These are phyloP conservation scores for Eimeria acervulina DNA, from an alignment of 169 alveolate species.

Conservation along the genomic window DNA sequence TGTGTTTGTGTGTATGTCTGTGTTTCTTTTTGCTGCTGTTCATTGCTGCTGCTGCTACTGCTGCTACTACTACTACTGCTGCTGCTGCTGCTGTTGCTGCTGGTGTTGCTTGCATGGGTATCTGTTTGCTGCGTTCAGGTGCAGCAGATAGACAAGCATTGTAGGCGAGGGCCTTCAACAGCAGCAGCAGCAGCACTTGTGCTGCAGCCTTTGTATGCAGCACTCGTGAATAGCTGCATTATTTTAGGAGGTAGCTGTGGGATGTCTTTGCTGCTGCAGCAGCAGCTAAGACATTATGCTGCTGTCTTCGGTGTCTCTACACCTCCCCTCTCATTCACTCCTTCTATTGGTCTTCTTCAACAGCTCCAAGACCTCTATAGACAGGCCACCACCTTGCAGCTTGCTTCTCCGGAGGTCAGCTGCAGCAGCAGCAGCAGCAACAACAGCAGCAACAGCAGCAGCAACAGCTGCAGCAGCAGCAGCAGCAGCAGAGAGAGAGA, in stretches of 20 bases:
- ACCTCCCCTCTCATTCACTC: constrained; percentile 6
- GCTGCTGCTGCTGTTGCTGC: constrained; percentile 15
- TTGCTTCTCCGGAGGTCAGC: no score
- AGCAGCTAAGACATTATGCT: constrained; percentile 7
- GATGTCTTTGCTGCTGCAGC: neutral
- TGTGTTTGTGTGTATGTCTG: no score
- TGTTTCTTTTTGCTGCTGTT: no score
- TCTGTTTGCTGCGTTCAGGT: neutral
- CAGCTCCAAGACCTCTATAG: neutral
- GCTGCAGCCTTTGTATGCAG: neutral
- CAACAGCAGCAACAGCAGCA: no score
- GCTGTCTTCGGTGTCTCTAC: neutral
- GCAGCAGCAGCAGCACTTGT: neutral
- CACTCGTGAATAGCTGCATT: constrained; percentile 4
- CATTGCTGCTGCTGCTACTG: no score
- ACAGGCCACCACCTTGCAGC: neutral
- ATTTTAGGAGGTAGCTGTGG: neutral
- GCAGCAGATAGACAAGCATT: neutral
- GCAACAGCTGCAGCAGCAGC: no score
- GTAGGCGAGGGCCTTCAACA: constrained; percentile 7
- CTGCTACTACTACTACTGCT: neutral
- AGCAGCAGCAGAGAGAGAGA: no score
- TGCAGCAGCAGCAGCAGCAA: no score
- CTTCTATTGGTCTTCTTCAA: neutral
- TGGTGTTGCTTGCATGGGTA: neutral